Evolutionary conservation across 352 stramenopile species (phyloP).

Genomic region (Phytopythium ostracodes): DNA sequence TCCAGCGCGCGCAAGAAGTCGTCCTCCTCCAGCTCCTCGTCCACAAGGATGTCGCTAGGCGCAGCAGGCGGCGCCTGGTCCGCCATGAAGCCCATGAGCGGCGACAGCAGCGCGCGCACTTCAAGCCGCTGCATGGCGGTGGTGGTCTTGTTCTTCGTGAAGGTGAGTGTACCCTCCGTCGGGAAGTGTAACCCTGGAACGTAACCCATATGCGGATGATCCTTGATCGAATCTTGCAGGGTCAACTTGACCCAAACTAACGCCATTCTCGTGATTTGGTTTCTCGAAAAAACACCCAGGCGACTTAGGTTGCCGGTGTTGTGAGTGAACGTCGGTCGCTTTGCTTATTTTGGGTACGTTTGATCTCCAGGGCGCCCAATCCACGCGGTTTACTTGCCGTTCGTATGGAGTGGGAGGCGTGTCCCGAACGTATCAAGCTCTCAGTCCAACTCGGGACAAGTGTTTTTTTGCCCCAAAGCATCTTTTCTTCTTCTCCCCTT

Average conservation of each 20-base stretch:
- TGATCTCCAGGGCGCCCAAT: not conserved
- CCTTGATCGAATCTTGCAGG: no score
- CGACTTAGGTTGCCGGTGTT: no score
- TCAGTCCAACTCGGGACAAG: not conserved
- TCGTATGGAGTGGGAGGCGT: not conserved
- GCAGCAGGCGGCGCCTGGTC: conserved; percentile 5
- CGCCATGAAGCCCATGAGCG: conserved; percentile 13
- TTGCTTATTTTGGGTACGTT: not conserved
- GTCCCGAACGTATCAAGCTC: not conserved
- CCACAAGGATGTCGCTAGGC: conserved; percentile 34
- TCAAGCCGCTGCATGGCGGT: conserved; percentile 46
- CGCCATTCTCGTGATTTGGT: no score
- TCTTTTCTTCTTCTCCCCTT: conserved; percentile 2
- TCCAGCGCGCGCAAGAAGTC: conserved; percentile 63
- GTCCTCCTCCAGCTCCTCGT: conserved; percentile 48
- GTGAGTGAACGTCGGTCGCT: not conserved
- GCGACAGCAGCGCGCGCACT: conserved; percentile 48
- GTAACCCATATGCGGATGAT: not conserved
- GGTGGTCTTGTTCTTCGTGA: not conserved
- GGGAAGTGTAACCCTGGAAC: not conserved
- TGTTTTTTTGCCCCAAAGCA: not conserved
- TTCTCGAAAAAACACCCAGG: no score
- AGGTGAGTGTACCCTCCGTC: no score
- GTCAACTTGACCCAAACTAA: no score
- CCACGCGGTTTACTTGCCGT: not conserved